These are phyloP conservation scores for Coemansia sp. DNA, from an alignment of 192 early-diverging fungal species.

Conservation along the genomic window DNA sequence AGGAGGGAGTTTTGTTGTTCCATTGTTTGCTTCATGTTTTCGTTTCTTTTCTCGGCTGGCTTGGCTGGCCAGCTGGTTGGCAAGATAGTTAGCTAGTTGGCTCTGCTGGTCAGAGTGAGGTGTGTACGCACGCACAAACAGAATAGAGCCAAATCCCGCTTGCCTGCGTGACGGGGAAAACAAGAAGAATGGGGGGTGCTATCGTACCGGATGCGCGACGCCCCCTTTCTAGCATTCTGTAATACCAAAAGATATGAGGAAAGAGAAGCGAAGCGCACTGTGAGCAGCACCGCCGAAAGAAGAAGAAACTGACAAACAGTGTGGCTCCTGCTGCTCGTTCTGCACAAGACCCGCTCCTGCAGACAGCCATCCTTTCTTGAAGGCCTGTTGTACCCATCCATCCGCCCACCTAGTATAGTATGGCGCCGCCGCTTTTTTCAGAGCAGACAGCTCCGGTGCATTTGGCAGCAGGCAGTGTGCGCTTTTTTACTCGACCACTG, in stretches of 20 bases:
- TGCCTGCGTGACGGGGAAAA: neutral
- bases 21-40: conserved; percentile 6
- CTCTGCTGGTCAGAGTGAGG: neutral
- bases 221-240: too few species aligned
- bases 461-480: neutral
- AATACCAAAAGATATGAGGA: too few species aligned
- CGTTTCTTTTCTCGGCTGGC: conserved; percentile 1
- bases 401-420: conserved; percentile 7
- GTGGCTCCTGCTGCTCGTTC: conserved; percentile 6
- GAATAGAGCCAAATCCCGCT: neutral
- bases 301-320: neutral
- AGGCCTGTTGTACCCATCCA: neutral
- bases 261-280: neutral
- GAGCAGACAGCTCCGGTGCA: conserved; percentile 8
- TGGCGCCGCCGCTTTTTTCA: conserved; percentile 10
- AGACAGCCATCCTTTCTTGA: conserved; percentile 2
- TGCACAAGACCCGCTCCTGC: conserved; percentile 11
- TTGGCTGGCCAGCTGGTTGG: too few species aligned
- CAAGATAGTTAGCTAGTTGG: too few species aligned
- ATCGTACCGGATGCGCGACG: conserved; percentile 7
- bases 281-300: neutral
- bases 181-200: conserved; percentile 4
- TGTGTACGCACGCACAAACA: neutral
- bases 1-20: neutral
- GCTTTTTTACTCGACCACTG: neutral